Conservation (phyloP, 352 stramenopile genomes). For the Aphanomyces invadans region DNA sequence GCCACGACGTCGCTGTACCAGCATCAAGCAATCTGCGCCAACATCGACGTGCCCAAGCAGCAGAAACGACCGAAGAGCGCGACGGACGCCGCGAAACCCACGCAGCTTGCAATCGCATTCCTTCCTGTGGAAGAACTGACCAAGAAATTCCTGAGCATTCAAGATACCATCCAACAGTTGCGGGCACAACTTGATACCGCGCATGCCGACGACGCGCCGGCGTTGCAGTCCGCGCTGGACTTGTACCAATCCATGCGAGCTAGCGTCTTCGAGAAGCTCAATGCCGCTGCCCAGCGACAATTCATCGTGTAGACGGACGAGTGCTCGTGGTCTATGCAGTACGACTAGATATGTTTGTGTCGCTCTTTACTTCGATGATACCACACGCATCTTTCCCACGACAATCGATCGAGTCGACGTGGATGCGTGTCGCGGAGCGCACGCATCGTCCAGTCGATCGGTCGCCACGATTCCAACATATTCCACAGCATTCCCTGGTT, state of each 20-base stretch:
- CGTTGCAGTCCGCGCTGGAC: slow-evolving; percentile 1
- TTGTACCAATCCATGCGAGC: slow-evolving; percentile 4
- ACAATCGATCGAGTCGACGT: no score
- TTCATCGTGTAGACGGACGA: slow-evolving; percentile 14
- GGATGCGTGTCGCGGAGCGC: no score
- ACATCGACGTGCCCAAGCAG: slow-evolving; percentile 7
- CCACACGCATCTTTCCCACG: no score
- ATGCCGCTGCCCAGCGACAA: neutral
- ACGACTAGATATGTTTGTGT: no score
- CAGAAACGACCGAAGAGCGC: neutral
- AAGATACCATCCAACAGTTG: neutral
- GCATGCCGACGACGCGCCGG: slow-evolving; percentile 3
- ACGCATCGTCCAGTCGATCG: no score
- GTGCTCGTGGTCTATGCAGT: no score
- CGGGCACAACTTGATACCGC: neutral
- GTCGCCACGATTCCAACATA: no score
- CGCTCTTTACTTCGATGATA: no score
- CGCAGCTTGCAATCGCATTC: neutral
- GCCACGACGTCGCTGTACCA: slow-evolving; percentile 10
- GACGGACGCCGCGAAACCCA: neutral
- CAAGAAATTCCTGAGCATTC: neutral
- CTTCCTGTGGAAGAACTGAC: slow-evolving; percentile 1
- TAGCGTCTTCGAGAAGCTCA: slow-evolving; percentile 2
- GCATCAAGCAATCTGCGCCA: slow-evolving; percentile 10
- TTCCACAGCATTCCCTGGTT: no score